Conservation (phyloP, 2,329 filamentous ascomycete genomes). For the Diaporthe nobilis region DNA sequence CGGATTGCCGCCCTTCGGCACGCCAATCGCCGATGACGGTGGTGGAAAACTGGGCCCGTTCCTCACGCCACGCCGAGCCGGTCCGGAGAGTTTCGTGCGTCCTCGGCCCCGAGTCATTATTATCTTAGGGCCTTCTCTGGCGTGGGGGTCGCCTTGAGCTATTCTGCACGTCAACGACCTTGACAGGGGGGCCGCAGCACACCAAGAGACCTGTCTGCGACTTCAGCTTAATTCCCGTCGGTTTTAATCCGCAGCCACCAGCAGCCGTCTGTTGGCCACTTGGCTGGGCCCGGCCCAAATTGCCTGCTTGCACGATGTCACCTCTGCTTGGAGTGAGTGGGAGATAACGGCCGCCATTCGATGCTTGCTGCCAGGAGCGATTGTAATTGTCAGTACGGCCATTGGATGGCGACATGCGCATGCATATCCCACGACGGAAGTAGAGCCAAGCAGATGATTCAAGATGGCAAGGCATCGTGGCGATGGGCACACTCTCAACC, state of each 20-base stretch:
- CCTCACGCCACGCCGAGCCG: constrained; percentile 70
- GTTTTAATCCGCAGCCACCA: neutral
- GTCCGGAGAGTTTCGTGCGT: constrained; percentile 54
- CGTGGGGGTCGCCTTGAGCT: constrained; percentile 18
- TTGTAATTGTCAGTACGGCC: neutral
- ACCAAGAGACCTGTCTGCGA: neutral
- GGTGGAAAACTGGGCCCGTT: constrained; percentile 50
- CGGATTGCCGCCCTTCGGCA: constrained; percentile 16
- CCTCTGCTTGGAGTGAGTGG: neutral
- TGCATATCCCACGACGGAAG: neutral
- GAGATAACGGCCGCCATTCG: constrained; percentile 15
- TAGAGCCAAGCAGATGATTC: neutral
- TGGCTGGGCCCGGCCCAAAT: neutral
- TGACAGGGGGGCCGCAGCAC: neutral
- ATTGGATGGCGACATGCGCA: neutral
- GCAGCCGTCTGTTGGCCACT: neutral
- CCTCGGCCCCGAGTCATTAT: constrained; percentile 24
- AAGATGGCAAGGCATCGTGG: neutral
- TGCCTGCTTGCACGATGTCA: constrained; percentile 4
- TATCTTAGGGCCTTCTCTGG: neutral
- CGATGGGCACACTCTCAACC: neutral
- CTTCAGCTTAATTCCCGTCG: neutral
- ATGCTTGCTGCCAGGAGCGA: neutral
- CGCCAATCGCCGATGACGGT: constrained; percentile 32
- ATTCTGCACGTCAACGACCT: constrained; percentile 33